A percentile compares a stretch with the other conserved stretches of the same genome.
Conservation (phyloP, 1,139 yeast species). For the Kodamaea alishanica region DNA sequence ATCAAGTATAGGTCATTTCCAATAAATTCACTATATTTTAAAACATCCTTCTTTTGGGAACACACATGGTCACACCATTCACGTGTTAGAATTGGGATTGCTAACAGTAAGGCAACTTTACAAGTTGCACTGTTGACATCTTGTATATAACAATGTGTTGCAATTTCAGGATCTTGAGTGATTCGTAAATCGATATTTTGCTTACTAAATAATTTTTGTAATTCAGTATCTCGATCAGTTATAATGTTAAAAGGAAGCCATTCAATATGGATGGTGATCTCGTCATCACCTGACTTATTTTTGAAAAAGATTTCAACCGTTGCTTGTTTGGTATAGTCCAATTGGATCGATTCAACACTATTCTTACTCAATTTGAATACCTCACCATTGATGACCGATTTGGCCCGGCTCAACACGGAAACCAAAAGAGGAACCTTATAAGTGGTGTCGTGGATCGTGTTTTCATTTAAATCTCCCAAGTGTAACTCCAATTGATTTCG, state of each 20-base stretch:
- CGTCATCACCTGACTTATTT: slow-evolving; percentile 14
- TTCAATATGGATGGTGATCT: slow-evolving; percentile 14
- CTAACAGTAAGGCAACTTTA: slow-evolving; percentile 20
- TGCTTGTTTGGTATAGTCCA: slow-evolving; percentile 16
- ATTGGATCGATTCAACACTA: slow-evolving; percentile 14
- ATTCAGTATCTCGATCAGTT: slow-evolving; percentile 5
- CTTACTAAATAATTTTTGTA: slow-evolving; percentile 8
- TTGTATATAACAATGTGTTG: slow-evolving; percentile 26
- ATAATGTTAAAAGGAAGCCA: slow-evolving; percentile 26
- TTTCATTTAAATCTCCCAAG: slow-evolving; percentile 12
- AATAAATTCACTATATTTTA: too few species aligned
- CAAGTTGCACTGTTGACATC: slow-evolving; percentile 7
- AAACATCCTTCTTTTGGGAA: slow-evolving; percentile 1
- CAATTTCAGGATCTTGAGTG: slow-evolving; percentile 16
- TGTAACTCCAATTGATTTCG: slow-evolving; percentile 27
- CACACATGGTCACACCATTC: slow-evolving; percentile 5
- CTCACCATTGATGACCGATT: slow-evolving; percentile 28
- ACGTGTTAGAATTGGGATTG: neutral
- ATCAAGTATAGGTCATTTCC: slow-evolving; percentile 10
- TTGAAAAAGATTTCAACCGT: slow-evolving; percentile 20
- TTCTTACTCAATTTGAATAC: slow-evolving; percentile 21
- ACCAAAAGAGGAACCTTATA: slow-evolving; percentile 7
- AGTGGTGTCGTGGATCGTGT: slow-evolving; percentile 20
- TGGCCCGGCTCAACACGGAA: slow-evolving; percentile 29
- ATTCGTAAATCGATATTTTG: slow-evolving; percentile 24